phyloP scores from a whole-genome alignment of 768 basidiomycete genomes.

The Pluteus cervinus region DNA sequence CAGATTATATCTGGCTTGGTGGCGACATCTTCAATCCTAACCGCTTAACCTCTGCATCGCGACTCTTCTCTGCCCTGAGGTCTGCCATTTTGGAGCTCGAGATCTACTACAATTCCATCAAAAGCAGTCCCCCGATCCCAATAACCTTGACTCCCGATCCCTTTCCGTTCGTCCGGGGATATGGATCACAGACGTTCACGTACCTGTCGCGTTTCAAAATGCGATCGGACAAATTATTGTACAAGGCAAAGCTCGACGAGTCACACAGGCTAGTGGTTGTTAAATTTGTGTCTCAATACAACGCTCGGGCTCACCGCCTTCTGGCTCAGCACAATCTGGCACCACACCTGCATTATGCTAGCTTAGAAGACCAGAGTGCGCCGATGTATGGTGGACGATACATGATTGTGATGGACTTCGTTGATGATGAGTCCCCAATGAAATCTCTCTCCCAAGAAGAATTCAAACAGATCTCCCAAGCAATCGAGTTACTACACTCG shows the following conservation, averaged over 20 bases:
- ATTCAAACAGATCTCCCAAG: slow-evolving; percentile 1
- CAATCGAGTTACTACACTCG: slow-evolving; percentile 8
- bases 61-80: too few species aligned
- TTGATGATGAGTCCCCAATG: slow-evolving; percentile 7
- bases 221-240: too few species aligned
- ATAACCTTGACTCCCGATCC: too few species aligned
- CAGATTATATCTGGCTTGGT: slow-evolving; percentile 11
- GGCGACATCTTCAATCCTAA: too few species aligned
- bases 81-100: too few species aligned
- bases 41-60: too few species aligned
- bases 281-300: slow-evolving; percentile 10
- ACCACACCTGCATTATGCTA: slow-evolving; percentile 8
- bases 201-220: too few species aligned
- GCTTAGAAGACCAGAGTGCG: slow-evolving; percentile 1
- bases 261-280: slow-evolving; percentile 6
- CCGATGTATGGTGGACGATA: slow-evolving; percentile 2
- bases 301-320: slow-evolving; percentile 8
- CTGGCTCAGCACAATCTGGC: slow-evolving; percentile 8
- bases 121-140: too few species aligned
- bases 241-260: background rate
- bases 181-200: too few species aligned
- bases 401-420: slow-evolving; percentile 13
- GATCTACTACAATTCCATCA: too few species aligned
- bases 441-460: background rate
- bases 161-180: too few species aligned